Evolutionary conservation across 306 rosid genomes (phyloP), one percentile per base, ranked within the genome.

Genomic region (Boehmeria nivea): DNA sequence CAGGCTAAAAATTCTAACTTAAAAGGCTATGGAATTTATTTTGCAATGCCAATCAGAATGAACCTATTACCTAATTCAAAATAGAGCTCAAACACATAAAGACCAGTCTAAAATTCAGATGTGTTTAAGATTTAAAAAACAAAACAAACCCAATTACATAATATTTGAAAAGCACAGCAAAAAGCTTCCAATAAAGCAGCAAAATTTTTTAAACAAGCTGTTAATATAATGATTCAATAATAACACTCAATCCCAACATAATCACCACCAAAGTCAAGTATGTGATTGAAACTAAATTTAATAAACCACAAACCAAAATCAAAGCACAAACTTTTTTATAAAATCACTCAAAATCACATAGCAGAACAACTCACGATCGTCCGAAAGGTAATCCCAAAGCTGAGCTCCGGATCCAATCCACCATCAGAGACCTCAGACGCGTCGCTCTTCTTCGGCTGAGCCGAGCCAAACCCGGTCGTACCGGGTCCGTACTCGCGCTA

Each of bases 381-480:
- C 26, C 96, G 78, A 56, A 73, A 63, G 19, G 99, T 83, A 43
- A 83, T 85, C 8, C 84, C 88, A 21, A 93, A 69, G 69, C 86
- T 77, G 72, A 93, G 86, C 76, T 93, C 99, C 21, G 95, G 94
- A 79, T 93, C 99, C 76, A 85, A 75, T 57, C 87, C 95, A 48
- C 33, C 58, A 15, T 91, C 96, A 16, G 66, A 58, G 38, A 63
- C 63, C 60, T 87, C 99, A 8, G 87, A 69, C 54, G 45, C 78
- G 25, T 82, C 99, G 3, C 42, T 54, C 61, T 73, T 93, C 58
- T 75, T 85, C 11, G 72, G 58, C 17, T 34, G 39, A 18, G 19
- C 75, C 22, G 19, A 51, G 40, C 25, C 52, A 1, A 78, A 67
- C 19, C 43, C 66, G 1, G 59, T 13, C 51, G 50, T 0, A 62